Conservation (phyloP, 345 rosid genomes). For the Chamaenerion angustifolium region DNA sequence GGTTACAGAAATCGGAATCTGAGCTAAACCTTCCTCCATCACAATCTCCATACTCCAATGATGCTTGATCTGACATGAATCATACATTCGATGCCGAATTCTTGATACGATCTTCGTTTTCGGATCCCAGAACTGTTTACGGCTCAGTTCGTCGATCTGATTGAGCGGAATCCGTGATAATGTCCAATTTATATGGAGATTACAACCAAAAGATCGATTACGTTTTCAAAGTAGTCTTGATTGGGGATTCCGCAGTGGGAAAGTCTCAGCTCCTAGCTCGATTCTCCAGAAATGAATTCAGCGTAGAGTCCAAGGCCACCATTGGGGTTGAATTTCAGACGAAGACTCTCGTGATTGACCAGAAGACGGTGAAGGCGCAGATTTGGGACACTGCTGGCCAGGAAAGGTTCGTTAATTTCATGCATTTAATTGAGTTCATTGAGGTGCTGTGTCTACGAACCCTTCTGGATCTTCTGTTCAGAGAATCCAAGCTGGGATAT, state of each 20-base stretch:
- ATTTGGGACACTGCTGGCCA: slow-evolving; percentile 81
- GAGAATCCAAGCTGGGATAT: too few species aligned
- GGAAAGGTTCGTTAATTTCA: slow-evolving; percentile 30
- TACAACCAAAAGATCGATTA: slow-evolving; percentile 60
- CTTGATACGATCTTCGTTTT: too few species aligned
- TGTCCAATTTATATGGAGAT: slow-evolving; percentile 57
- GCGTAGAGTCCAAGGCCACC: slow-evolving; percentile 58
- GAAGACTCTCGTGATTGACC: slow-evolving; percentile 47
- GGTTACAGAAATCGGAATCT: too few species aligned
- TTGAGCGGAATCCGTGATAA: background rate
- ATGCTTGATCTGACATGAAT: too few species aligned
- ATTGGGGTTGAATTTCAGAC: slow-evolving; percentile 68
- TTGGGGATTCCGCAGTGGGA: slow-evolving; percentile 9
- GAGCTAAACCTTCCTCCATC: too few species aligned
- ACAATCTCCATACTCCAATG: too few species aligned
- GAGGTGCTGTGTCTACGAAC: too few species aligned
- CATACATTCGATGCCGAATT: too few species aligned
- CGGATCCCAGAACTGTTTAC: too few species aligned
- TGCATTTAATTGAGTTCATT: too few species aligned
- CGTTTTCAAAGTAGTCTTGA: slow-evolving; percentile 57
- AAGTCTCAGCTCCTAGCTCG: slow-evolving; percentile 54
- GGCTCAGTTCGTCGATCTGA: too few species aligned
- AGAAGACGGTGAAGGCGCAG: slow-evolving; percentile 59
- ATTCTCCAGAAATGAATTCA: slow-evolving; percentile 57
- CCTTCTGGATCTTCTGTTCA: too few species aligned